phyloP scores from a whole-genome alignment of 768 basidiomycete species.

The Favolaschia claudopus region DNA sequence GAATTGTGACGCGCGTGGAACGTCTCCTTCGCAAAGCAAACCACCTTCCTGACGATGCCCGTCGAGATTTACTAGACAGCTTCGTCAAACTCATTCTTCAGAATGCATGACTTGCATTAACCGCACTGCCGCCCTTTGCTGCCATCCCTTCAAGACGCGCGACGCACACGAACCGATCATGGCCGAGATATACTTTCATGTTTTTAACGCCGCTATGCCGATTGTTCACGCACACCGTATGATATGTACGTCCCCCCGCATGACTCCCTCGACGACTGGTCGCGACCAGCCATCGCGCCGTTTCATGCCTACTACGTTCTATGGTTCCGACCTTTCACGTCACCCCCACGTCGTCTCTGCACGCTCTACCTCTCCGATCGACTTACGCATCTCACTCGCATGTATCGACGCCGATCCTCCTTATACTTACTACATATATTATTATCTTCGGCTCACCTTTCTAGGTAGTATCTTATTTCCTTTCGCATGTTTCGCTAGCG shows the following conservation, averaged over 20 bases:
- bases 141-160: no score
- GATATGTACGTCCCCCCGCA: conserved; percentile 7
- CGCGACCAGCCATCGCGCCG: no score
- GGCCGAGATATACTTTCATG: conserved; percentile 10
- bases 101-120: conserved; percentile 41
- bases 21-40: conserved; percentile 61
- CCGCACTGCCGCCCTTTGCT: not conserved
- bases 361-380: not conserved
- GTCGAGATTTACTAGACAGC: conserved; percentile 62
- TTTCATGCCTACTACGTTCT: not conserved
- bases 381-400: conserved; percentile 6
- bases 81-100: conserved; percentile 68
- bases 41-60: conserved; percentile 53
- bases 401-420: not conserved
- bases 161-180: conserved; percentile 12
- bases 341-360: conserved; percentile 3
- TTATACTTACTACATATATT: conserved; percentile 13
- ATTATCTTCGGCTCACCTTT: not conserved
- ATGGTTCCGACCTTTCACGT: not conserved
- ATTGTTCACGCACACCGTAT: conserved; percentile 7
- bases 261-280: conserved; percentile 14
- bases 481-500: not conserved
- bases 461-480: conserved; percentile 1
- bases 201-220: conserved; percentile 9
- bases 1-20: conserved; percentile 71